phyloP scores from a whole-genome alignment of 495 filamentous ascomycete species.

The Lophiotrema nucula region DNA sequence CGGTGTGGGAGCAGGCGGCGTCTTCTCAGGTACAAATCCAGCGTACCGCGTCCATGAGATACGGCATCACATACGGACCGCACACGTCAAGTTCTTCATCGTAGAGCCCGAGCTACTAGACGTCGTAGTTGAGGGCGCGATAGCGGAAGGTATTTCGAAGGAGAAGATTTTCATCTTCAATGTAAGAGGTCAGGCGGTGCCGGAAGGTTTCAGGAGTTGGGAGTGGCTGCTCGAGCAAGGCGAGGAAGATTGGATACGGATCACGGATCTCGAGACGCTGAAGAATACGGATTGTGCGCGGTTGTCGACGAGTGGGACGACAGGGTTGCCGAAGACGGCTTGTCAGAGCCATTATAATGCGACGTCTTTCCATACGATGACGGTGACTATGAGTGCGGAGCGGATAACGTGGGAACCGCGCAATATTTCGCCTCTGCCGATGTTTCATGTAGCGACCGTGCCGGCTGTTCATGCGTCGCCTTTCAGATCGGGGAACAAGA shows the following conservation, averaged over 20 bases:
- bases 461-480: slow-evolving; percentile 1
- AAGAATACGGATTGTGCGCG: not conserved
- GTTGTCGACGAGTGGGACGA: slow-evolving; percentile 39
- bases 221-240: slow-evolving; percentile 14
- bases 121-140: not conserved
- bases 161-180: slow-evolving; percentile 36
- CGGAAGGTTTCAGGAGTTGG: slow-evolving; percentile 19
- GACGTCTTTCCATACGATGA: not conserved
- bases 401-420: not conserved
- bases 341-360: not conserved
- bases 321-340: slow-evolving; percentile 47
- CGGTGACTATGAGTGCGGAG: not conserved
- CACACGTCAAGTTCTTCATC: slow-evolving; percentile 53
- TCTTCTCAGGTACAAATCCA: slow-evolving; percentile 73
- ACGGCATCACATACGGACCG: slow-evolving; percentile 65
- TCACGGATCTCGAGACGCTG: not conserved
- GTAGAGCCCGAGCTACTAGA: slow-evolving; percentile 17
- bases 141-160: slow-evolving; percentile 5
- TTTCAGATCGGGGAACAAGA: slow-evolving; percentile 23
- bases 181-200: not conserved
- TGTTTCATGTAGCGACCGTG: slow-evolving; percentile 57
- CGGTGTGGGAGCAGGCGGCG: slow-evolving; percentile 66
- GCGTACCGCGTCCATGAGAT: slow-evolving; percentile 63
- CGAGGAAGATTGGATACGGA: slow-evolving; percentile 20
- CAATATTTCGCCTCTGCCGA: slow-evolving; percentile 47